phyloP scores from a whole-genome alignment of 139 green algal species.

The Edaphochlamys debaryana region DNA sequence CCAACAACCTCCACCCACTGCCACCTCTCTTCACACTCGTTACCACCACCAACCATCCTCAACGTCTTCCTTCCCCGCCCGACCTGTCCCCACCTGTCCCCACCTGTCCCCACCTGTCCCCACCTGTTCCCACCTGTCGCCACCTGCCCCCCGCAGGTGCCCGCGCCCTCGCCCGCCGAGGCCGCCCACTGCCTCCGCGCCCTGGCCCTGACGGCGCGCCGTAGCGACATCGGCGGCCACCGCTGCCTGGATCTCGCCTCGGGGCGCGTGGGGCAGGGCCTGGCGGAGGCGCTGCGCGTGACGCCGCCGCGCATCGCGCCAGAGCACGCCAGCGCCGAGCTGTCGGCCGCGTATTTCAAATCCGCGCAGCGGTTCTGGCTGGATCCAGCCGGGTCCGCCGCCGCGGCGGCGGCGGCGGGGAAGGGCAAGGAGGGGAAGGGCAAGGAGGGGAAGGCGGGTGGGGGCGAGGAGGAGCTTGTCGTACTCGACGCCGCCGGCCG shows the following conservation, averaged over 20 bases:
- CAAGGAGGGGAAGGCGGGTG: too few relatives aligned
- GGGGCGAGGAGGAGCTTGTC: too few relatives aligned
- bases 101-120: too few relatives aligned
- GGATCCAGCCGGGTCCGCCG: background rate
- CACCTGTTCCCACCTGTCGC: too few relatives aligned
- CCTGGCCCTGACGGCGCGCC: conserved; percentile 12
- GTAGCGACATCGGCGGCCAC: conserved; percentile 6
- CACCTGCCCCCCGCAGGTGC: too few relatives aligned
- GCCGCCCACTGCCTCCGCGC: conserved; percentile 14
- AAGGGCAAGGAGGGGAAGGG: background rate
- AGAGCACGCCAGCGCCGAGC: background rate
- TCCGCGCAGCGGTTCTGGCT: conserved; percentile 18
- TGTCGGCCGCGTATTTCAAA: conserved; percentile 4
- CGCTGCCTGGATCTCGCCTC: conserved; percentile 26
- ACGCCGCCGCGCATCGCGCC: conserved; percentile 23
- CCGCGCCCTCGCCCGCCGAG: conserved; percentile 10
- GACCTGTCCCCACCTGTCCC: too few relatives aligned
- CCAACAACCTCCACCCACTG: too few relatives aligned
- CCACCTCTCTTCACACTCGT: too few relatives aligned
- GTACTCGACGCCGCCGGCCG: background rate
- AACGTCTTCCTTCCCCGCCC: too few relatives aligned
- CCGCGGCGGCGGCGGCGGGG: background rate
- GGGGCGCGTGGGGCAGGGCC: background rate
- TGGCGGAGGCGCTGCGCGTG: conserved; percentile 22
- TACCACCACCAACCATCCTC: too few relatives aligned